Evolutionary conservation across 1,284 basidiomycete species (phyloP).

Genomic region (Malassezia japonica): DNA sequence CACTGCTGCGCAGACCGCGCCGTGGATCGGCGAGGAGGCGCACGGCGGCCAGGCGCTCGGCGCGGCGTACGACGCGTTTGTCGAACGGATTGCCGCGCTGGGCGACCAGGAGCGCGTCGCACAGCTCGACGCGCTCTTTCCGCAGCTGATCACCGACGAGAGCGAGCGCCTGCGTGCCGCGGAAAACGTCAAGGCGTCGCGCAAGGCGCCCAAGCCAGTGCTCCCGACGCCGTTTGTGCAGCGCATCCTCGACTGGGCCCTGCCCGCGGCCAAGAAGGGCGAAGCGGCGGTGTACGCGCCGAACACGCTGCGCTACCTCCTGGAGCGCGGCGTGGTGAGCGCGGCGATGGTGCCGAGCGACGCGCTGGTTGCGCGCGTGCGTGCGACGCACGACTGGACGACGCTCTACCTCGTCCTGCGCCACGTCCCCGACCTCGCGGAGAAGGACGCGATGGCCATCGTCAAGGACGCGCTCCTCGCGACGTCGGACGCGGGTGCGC

Average conservation of each 20-base stretch:
- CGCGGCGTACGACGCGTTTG: not conserved
- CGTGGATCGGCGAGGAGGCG: conserved; percentile 5
- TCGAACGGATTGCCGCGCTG: not conserved
- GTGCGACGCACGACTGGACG: conserved; percentile 14
- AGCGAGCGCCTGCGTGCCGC: conserved; percentile 6
- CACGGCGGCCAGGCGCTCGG: not conserved
- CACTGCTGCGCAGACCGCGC: conserved; percentile 6
- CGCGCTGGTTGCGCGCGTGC: conserved; percentile 6
- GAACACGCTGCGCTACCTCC: conserved; percentile 15
- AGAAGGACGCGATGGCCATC: conserved; percentile 9
- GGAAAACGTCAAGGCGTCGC: conserved; percentile 9
- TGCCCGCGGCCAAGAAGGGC: not conserved
- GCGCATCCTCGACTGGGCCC: conserved; percentile 2
- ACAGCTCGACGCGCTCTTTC: conserved; percentile 3
- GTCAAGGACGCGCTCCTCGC: conserved; percentile 9
- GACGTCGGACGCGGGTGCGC: not conserved
- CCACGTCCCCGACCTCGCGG: conserved; percentile 15
- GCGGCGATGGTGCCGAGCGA: conserved; percentile 5
- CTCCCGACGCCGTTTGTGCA: conserved; percentile 5
- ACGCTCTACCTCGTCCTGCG: conserved; percentile 9
- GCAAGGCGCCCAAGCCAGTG: conserved; percentile 12
- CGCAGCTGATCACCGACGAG: not conserved
- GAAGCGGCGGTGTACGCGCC: not conserved
- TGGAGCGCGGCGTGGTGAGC: conserved; percentile 11
- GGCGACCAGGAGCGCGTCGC: conserved; percentile 1